A percentile compares a stretch with the other conserved stretches of the same genome.
Conservation (phyloP, 1,284 basidiomycete genomes). For the Entoloma clypeatum region DNA sequence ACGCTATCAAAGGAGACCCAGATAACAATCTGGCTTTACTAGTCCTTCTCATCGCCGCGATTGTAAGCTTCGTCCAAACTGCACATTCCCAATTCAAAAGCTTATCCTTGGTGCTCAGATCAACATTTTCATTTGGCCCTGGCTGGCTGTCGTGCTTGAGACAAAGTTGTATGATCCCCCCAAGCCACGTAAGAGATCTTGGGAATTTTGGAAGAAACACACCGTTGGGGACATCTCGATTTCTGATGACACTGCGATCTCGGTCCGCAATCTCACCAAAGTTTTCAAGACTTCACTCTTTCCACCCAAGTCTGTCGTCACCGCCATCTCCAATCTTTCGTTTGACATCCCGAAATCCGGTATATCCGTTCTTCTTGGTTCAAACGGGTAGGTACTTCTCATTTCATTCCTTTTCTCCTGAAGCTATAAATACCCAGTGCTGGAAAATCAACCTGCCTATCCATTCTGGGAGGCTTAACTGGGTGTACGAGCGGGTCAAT, state of each 20-base stretch:
- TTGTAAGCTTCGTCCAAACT: slow-evolving; percentile 41
- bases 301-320: slow-evolving; percentile 34
- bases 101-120: slow-evolving; percentile 38
- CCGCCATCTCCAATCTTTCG: slow-evolving; percentile 61
- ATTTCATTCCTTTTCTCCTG: not conserved
- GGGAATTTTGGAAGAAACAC: slow-evolving; percentile 29
- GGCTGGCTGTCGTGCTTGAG: slow-evolving; percentile 57
- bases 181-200: slow-evolving; percentile 32
- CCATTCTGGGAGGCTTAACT: slow-evolving; percentile 61
- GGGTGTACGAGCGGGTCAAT: slow-evolving; percentile 58
- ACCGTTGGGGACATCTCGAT: slow-evolving; percentile 16
- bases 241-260: slow-evolving; percentile 46
- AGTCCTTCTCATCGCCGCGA: slow-evolving; percentile 57
- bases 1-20: slow-evolving; percentile 54
- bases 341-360: slow-evolving; percentile 64
- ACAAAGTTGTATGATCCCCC: slow-evolving; percentile 57
- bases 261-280: slow-evolving; percentile 57
- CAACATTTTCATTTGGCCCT: slow-evolving; percentile 69
- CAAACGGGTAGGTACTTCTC: slow-evolving; percentile 51
- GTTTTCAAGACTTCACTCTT: slow-evolving; percentile 48
- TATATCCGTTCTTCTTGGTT: slow-evolving; percentile 73
- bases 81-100: not conserved
- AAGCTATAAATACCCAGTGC: slow-evolving; percentile 54
- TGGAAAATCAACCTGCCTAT: slow-evolving; percentile 75
- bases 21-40: slow-evolving; percentile 54